A percentile compares a stretch with the other conserved stretches of the same genome.
phyloP scores from a whole-genome alignment of 2,329 filamentous ascomycete species.

The Stemphylium lycopersici region DNA sequence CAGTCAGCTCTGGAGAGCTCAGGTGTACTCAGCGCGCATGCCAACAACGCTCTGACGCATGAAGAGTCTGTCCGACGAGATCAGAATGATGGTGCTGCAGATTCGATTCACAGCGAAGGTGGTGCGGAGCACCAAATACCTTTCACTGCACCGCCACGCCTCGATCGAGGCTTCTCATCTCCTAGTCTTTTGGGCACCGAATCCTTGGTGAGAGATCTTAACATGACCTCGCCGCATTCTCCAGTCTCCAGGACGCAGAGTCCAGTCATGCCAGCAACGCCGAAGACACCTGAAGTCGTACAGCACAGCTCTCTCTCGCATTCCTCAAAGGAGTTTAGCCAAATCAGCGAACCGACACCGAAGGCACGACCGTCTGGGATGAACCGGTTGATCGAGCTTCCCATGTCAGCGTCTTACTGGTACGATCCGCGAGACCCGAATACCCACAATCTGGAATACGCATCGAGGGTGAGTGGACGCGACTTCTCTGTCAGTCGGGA shows the following conservation, averaged over 20 bases:
- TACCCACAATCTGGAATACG: slow-evolving; percentile 56
- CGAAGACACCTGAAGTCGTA: slow-evolving; percentile 44
- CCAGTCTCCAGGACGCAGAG: slow-evolving; percentile 45
- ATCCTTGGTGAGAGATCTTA: slow-evolving; percentile 55
- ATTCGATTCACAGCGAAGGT: slow-evolving; percentile 17
- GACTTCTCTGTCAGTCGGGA: slow-evolving; percentile 46
- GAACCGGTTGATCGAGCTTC: slow-evolving; percentile 53
- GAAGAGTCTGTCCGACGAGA: slow-evolving; percentile 16
- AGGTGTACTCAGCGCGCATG: slow-evolving; percentile 49
- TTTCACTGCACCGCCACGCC: slow-evolving; percentile 25
- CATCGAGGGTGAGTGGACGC: slow-evolving; percentile 52
- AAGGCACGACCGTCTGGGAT: slow-evolving; percentile 44
- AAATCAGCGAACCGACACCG: slow-evolving; percentile 47
- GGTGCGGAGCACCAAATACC: slow-evolving; percentile 18
- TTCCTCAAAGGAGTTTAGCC: slow-evolving; percentile 33
- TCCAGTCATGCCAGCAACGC: slow-evolving; percentile 47
- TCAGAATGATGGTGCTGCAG: slow-evolving; percentile 2
- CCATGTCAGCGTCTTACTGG: slow-evolving; percentile 53
- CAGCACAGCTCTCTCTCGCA: slow-evolving; percentile 43
- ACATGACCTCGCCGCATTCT: slow-evolving; percentile 55
- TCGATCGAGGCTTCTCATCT: slow-evolving; percentile 38
- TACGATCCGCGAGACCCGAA: slow-evolving; percentile 52
- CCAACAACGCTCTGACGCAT: slow-evolving; percentile 38
- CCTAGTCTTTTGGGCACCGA: slow-evolving; percentile 56
- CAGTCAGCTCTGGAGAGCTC: slow-evolving; percentile 62